A percentile compares a stretch with the other conserved stretches of the same genome.
phyloP scores from a whole-genome alignment of 2,329 filamentous ascomycete species.

The Monosporascus sp. region DNA sequence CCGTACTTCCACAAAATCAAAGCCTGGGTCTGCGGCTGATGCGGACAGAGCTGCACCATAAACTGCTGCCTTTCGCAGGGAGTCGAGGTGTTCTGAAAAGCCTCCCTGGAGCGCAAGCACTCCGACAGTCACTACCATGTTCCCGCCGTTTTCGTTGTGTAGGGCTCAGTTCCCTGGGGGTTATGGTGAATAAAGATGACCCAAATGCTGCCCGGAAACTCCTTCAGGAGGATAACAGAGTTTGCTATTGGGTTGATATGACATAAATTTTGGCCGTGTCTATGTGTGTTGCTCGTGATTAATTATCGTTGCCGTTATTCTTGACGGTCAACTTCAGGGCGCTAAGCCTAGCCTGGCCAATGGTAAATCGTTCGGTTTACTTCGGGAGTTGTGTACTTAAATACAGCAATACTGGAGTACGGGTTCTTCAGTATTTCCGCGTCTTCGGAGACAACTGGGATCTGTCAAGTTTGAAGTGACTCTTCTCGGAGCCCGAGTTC shows the following conservation, averaged over 20 bases:
- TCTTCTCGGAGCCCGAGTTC: slow-evolving; percentile 9
- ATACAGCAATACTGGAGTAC: background rate
- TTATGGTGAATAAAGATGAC: no score
- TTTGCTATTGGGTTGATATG: no score
- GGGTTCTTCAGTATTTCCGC: background rate
- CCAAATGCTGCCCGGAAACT: no score
- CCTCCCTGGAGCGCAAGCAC: slow-evolving; percentile 82
- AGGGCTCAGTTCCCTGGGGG: no score
- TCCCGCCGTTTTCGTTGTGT: background rate
- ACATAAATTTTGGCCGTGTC: no score
- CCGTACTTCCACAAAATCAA: slow-evolving; percentile 73
- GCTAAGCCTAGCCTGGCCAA: background rate
- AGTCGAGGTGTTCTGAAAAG: slow-evolving; percentile 79
- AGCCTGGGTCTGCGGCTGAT: slow-evolving; percentile 20
- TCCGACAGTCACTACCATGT: slow-evolving; percentile 44
- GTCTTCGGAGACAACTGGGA: background rate
- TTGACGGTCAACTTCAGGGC: background rate
- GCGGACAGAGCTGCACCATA: slow-evolving; percentile 29
- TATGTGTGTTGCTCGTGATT: no score
- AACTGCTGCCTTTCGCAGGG: slow-evolving; percentile 65
- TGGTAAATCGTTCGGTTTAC: background rate
- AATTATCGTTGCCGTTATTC: background rate
- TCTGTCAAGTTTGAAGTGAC: background rate
- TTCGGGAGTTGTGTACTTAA: background rate
- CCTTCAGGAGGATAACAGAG: no score